These are phyloP conservation scores for Sanghuangporus baumii DNA, from an alignment of 1,284 basidiomycete species.

Conservation along the genomic window DNA sequence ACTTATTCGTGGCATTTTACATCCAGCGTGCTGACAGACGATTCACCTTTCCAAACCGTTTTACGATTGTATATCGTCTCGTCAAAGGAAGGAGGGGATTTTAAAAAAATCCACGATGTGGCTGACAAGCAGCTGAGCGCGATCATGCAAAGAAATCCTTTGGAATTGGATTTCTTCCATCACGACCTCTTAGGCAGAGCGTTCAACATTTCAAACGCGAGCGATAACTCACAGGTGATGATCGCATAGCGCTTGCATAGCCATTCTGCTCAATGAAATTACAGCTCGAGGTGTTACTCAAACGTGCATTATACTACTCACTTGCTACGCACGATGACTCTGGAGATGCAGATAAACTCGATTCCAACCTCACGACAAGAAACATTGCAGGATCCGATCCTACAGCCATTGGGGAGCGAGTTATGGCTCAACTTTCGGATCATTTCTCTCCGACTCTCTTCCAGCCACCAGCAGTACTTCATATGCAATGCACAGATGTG, in stretches of 20 bases:
- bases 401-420: constrained; percentile 10
- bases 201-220: neutral
- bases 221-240: neutral
- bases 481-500: constrained; percentile 67
- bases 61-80: constrained; percentile 50
- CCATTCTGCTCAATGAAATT: neutral
- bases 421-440: constrained; percentile 38
- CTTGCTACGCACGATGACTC: constrained; percentile 8
- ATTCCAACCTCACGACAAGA: neutral
- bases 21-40: constrained; percentile 39
- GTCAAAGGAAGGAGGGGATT: constrained; percentile 46
- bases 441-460: constrained; percentile 69
- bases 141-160: constrained; percentile 36
- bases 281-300: constrained; percentile 8
- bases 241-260: neutral
- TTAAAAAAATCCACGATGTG: constrained; percentile 43
- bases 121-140: constrained; percentile 36
- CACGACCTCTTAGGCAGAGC: constrained; percentile 18
- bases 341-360: neutral
- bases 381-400: constrained; percentile 6
- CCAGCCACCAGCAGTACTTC: constrained; percentile 57
- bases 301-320: constrained; percentile 15
- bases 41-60: constrained; percentile 39
- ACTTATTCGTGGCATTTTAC: neutral
- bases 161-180: constrained; percentile 23